Evolutionary conservation across 208 protist species (phyloP).

Genomic region (Trypanosoma congolense): DNA sequence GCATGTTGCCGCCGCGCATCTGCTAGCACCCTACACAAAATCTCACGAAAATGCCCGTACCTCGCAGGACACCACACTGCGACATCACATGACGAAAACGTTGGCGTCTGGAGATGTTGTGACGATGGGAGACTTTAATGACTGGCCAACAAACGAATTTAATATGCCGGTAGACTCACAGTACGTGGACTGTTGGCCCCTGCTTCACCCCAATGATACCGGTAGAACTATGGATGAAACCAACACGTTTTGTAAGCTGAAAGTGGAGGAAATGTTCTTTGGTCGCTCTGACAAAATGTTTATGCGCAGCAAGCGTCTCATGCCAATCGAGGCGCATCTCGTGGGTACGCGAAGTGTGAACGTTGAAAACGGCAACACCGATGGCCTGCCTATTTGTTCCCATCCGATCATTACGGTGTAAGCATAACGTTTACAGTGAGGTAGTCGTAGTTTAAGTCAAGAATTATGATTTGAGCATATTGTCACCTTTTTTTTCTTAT

Average conservation of each 20-base stretch:
- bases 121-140: conserved; percentile 90
- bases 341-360: conserved; percentile 83
- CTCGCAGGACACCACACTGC: conserved; percentile 64
- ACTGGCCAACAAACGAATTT: conserved; percentile 86
- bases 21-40: conserved; percentile 81
- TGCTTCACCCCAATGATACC: conserved; percentile 51
- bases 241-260: conserved; percentile 89
- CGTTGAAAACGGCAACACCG: conserved; percentile 65
- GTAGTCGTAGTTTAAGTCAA: conserved; percentile 2
- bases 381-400: conserved; percentile 82
- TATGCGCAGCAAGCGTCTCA: conserved; percentile 47
- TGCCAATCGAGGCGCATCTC: conserved; percentile 66
- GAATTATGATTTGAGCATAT: not conserved
- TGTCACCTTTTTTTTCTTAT: not conserved
- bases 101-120: conserved; percentile 49
- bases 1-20: conserved; percentile 54
- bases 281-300: conserved; percentile 86
- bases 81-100: conserved; percentile 43
- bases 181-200: conserved; percentile 80
- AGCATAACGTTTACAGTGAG: conserved; percentile 52
- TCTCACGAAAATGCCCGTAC: conserved; percentile 65
- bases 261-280: conserved; percentile 90
- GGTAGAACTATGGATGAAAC: conserved; percentile 90
- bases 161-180: conserved; percentile 67
- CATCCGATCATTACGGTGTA: conserved; percentile 89